Conservation (phyloP, 805 yeast genomes). For the Schwanniomyces occidentalis region DNA sequence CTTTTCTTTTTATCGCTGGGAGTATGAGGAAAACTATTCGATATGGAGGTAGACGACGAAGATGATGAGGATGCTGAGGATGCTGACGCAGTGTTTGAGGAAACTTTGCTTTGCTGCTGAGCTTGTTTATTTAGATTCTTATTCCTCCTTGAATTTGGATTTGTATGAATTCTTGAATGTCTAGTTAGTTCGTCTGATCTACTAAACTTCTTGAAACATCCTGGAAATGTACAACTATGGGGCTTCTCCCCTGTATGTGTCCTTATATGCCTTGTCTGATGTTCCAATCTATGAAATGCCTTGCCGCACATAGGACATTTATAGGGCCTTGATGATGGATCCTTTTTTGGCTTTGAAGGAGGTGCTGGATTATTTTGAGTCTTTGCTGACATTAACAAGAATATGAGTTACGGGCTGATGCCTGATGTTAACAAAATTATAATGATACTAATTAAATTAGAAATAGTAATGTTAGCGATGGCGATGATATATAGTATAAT, state of each 20-base stretch:
- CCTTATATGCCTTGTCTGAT: conserved; percentile 75
- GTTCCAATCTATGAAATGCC: conserved; percentile 75
- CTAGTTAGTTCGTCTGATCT: conserved; percentile 75
- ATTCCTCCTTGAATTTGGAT: conserved; percentile 66
- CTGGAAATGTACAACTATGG: conserved; percentile 71
- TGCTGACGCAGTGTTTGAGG: not conserved
- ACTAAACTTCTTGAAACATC: conserved; percentile 66
- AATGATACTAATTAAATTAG: no score
- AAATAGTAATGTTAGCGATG: no score
- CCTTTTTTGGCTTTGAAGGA: conserved; percentile 18
- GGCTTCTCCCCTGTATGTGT: conserved; percentile 85
- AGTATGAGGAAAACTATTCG: not conserved
- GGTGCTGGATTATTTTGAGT: conserved; percentile 4
- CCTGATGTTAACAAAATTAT: no score
- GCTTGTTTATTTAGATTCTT: conserved; percentile 33
- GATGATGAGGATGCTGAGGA: conserved; percentile 1
- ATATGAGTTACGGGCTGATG: no score
- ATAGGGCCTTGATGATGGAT: conserved; percentile 51
- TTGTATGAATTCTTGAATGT: conserved; percentile 70
- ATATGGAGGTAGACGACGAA: conserved; percentile 1
- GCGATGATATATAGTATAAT: no score
- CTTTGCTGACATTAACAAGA: conserved; percentile 7
- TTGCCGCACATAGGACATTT: conserved; percentile 73
- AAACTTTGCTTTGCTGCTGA: not conserved
- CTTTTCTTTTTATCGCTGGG: not conserved